Conservation (phyloP, 768 basidiomycete species). For the Trametes maxima region DNA sequence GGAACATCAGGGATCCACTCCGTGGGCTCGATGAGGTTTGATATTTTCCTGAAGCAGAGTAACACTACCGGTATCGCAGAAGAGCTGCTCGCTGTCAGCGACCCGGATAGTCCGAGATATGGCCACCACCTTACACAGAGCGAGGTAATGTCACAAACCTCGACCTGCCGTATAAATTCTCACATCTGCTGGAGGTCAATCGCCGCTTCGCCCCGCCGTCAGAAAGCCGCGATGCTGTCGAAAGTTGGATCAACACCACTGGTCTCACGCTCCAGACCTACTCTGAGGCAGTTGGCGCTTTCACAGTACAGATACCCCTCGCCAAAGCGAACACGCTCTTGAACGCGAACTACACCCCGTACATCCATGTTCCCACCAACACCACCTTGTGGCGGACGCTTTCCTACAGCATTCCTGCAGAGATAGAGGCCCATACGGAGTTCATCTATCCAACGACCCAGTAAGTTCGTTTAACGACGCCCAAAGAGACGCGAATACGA, state of each 20-base stretch:
- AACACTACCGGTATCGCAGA: conserved; percentile 39
- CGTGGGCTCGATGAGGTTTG: conserved; percentile 3
- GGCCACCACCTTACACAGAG: conserved; percentile 21
- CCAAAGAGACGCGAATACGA: too few relatives aligned
- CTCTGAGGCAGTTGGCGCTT: conserved; percentile 37
- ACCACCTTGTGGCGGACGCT: conserved; percentile 37
- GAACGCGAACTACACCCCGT: conserved; percentile 37
- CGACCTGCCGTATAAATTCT: not conserved
- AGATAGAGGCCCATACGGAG: conserved; percentile 33
- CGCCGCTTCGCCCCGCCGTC: conserved; percentile 28
- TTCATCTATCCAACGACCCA: conserved; percentile 36
- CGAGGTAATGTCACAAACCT: not conserved
- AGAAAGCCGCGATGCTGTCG: conserved; percentile 30
- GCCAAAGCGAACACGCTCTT: conserved; percentile 39
- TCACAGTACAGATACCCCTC: conserved; percentile 34
- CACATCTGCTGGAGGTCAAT: conserved; percentile 23
- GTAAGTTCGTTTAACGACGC: conserved; percentile 17
- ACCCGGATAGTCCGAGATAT: conserved; percentile 36
- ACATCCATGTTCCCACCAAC: conserved; percentile 35
- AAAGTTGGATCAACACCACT: conserved; percentile 31
- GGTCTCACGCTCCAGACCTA: conserved; percentile 26
- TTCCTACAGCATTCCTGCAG: conserved; percentile 38
- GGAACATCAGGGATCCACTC: not conserved
- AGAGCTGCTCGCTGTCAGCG: conserved; percentile 39
- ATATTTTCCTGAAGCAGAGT: conserved; percentile 36